Conservation (phyloP, 2,329 filamentous ascomycete species). For the Knoxdaviesia proteae region DNA sequence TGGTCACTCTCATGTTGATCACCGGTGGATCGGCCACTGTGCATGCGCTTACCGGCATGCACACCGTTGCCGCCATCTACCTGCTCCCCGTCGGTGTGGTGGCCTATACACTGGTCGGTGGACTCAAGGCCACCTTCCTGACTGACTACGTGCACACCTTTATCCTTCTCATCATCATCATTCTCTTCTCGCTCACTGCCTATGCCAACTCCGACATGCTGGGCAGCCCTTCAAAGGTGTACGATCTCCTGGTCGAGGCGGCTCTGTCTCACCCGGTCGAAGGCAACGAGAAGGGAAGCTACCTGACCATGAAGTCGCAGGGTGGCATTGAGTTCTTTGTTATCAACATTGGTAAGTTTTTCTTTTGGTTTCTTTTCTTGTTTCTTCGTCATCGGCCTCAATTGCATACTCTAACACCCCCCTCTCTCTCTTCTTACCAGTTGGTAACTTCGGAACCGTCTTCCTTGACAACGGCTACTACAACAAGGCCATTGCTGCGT, state of each 20-base stretch:
- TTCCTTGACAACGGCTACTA: constrained; percentile 82
- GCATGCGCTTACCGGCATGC: constrained; percentile 19
- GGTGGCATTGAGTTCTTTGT: constrained; percentile 80
- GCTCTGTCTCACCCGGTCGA: constrained; percentile 50
- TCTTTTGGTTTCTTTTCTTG: no score
- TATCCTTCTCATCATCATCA: constrained; percentile 66
- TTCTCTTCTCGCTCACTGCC: constrained; percentile 64
- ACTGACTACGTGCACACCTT: constrained; percentile 78
- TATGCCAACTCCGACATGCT: constrained; percentile 55
- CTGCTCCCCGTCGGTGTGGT: constrained; percentile 50
- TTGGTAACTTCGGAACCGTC: constrained; percentile 68
- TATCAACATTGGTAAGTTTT: constrained; percentile 38
- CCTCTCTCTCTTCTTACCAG: constrained; percentile 9
- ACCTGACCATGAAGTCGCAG: constrained; percentile 65
- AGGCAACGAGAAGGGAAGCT: constrained; percentile 64
- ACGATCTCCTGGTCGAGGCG: constrained; percentile 54
- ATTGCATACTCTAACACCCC: no score
- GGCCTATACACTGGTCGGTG: constrained; percentile 56
- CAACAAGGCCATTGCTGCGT: constrained; percentile 83
- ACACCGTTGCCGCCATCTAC: constrained; percentile 64
- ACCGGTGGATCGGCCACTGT: constrained; percentile 52
- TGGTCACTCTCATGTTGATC: constrained; percentile 76
- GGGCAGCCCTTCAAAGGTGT: constrained; percentile 58
- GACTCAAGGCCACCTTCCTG: constrained; percentile 72
- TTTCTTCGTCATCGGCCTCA: no score